Percentiles rank a stretch among this genome's conserved stretches.
Evolutionary conservation across 345 rosid genomes (phyloP).

Genomic region (Eucalyptus regnans): DNA sequence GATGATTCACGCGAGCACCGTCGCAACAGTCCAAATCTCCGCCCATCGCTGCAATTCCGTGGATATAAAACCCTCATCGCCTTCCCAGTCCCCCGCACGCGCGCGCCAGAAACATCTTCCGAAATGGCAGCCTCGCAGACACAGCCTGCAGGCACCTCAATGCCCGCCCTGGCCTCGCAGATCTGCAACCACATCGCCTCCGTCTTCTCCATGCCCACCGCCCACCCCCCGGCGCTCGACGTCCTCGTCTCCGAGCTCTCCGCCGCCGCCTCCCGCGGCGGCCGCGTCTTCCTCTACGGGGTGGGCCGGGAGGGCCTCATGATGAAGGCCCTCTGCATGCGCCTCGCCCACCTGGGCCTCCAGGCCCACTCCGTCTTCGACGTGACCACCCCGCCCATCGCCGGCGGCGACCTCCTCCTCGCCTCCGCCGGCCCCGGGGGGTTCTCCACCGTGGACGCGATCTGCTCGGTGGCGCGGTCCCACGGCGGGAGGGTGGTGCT

Average conservation of each 20-base stretch:
- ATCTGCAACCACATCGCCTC: conserved; percentile 56
- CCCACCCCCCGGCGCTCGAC: conserved; percentile 37
- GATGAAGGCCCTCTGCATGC: conserved; percentile 84
- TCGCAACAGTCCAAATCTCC: background rate
- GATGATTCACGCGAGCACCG: background rate
- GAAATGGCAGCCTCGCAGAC: background rate
- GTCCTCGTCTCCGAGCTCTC: conserved; percentile 38
- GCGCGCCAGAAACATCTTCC: background rate
- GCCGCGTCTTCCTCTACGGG: conserved; percentile 64
- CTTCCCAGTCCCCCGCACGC: background rate
- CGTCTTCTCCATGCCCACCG: conserved; percentile 38
- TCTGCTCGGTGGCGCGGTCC: conserved; percentile 54
- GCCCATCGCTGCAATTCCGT: background rate
- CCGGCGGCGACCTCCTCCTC: conserved; percentile 53
- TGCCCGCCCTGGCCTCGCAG: conserved; percentile 30
- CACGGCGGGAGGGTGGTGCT: conserved; percentile 49
- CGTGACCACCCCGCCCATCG: conserved; percentile 75
- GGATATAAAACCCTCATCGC: background rate
- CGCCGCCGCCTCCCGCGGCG: conserved; percentile 24
- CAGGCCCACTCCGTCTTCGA: conserved; percentile 67
- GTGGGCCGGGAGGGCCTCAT: conserved; percentile 86
- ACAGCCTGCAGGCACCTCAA: background rate
- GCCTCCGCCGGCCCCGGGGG: conserved; percentile 82
- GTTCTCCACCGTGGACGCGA: conserved; percentile 79
- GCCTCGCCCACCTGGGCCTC: conserved; percentile 73